phyloP scores from a whole-genome alignment of 75 land plant genomes.

The Sequoia sempervirens region DNA sequence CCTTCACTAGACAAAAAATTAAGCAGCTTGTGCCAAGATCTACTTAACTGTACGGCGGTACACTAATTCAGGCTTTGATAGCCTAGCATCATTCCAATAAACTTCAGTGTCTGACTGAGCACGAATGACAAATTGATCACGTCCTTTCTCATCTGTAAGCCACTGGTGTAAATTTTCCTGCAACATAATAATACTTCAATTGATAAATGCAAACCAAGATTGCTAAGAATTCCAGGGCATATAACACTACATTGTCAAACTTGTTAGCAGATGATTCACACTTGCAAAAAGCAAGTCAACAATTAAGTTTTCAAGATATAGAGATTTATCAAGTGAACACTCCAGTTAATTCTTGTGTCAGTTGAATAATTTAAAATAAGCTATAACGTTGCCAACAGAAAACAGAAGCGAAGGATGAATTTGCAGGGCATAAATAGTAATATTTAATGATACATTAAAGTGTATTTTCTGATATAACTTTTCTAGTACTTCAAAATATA shows the following conservation, averaged over 20 bases:
- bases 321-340: background rate
- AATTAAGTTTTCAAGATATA: background rate
- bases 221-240: background rate
- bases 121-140: conserved; percentile 94
- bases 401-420: background rate
- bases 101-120: conserved; percentile 83
- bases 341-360: too few relatives aligned
- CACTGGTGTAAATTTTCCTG: conserved; percentile 85
- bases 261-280: background rate
- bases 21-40: background rate
- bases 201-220: background rate
- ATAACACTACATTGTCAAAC: background rate
- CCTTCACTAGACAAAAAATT: background rate
- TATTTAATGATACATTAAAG: too few relatives aligned
- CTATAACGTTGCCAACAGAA: too few relatives aligned
- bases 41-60: conserved; percentile 66
- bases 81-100: conserved; percentile 85
- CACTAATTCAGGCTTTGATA: conserved; percentile 69
- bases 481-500: background rate
- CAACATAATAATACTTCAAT: background rate
- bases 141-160: conserved; percentile 87
- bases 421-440: too few relatives aligned
- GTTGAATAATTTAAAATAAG: too few relatives aligned
- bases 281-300: too few relatives aligned
- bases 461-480: too few relatives aligned